Conservation (phyloP, 129 eudicot genomes). For the Lactuca saligna region DNA sequence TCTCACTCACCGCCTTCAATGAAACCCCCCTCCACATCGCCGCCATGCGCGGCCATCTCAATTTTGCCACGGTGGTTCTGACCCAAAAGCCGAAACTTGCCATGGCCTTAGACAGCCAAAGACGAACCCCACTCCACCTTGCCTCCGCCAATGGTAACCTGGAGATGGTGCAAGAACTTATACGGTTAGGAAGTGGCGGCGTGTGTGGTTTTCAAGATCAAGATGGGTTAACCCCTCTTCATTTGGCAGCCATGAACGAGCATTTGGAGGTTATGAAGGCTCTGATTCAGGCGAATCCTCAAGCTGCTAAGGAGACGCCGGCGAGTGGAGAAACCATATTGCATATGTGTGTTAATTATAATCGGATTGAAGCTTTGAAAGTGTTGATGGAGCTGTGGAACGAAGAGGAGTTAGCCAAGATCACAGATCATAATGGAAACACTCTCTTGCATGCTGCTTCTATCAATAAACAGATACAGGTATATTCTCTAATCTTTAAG, state of each 20-base stretch:
- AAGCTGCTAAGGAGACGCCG: constrained; percentile 13
- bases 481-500: background rate
- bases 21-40: constrained; percentile 26
- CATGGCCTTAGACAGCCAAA: constrained; percentile 4
- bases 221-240: constrained; percentile 19
- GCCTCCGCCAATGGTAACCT: constrained; percentile 10
- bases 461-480: constrained; percentile 26
- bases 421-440: constrained; percentile 26
- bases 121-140: constrained; percentile 25
- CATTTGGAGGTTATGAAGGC: constrained; percentile 24
- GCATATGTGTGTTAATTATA: constrained; percentile 27
- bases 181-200: constrained; percentile 2
- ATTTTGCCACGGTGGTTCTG: constrained; percentile 8
- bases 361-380: constrained; percentile 24
- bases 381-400: constrained; percentile 10
- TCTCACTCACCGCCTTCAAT: constrained; percentile 15
- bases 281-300: constrained; percentile 1
- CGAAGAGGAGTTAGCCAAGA: constrained; percentile 18
- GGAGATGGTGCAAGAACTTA: constrained; percentile 7
- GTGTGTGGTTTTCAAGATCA: constrained; percentile 4
- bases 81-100: constrained; percentile 19
- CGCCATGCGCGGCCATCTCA: constrained; percentile 26
- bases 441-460: constrained; percentile 39
- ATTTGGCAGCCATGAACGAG: constrained; percentile 25
- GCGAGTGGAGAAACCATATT: constrained; percentile 16